Conservation (phyloP, 257 asterid genomes). For the Petunia axillaris region DNA sequence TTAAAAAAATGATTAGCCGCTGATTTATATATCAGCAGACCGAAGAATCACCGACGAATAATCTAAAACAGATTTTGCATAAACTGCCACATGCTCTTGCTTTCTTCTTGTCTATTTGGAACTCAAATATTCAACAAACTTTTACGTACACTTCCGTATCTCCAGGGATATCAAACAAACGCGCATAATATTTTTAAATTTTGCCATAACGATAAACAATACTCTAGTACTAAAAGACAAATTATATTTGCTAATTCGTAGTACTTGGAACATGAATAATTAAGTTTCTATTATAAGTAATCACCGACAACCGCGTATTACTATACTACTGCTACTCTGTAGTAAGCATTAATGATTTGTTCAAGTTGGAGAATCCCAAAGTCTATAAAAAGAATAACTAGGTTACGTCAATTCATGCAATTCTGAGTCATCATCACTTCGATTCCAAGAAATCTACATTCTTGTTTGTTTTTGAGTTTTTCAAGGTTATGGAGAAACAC, state of each 20-base stretch:
- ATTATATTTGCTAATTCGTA: constrained; percentile 2
- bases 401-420: not conserved
- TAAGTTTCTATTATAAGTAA: constrained; percentile 26
- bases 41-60: constrained; percentile 47
- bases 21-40: not conserved
- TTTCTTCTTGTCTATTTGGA: constrained; percentile 30
- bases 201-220: not conserved
- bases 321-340: constrained; percentile 16
- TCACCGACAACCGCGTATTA: constrained; percentile 61
- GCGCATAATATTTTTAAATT: constrained; percentile 25
- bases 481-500: constrained; percentile 20
- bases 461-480: not conserved
- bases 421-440: not conserved
- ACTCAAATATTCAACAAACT: not conserved
- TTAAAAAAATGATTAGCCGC: not conserved
- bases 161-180: constrained; percentile 32
- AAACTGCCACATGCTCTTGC: constrained; percentile 49
- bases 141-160: constrained; percentile 53
- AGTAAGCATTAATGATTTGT: constrained; percentile 13
- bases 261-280: constrained; percentile 5
- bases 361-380: not conserved
- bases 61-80: not conserved
- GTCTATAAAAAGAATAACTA: constrained; percentile 38
- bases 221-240: not conserved
- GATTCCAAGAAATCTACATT: not conserved